A percentile compares a stretch with the other conserved stretches of the same genome.
phyloP scores from a whole-genome alignment of 2,329 filamentous ascomycete genomes.

The Penicillium frequentans region DNA sequence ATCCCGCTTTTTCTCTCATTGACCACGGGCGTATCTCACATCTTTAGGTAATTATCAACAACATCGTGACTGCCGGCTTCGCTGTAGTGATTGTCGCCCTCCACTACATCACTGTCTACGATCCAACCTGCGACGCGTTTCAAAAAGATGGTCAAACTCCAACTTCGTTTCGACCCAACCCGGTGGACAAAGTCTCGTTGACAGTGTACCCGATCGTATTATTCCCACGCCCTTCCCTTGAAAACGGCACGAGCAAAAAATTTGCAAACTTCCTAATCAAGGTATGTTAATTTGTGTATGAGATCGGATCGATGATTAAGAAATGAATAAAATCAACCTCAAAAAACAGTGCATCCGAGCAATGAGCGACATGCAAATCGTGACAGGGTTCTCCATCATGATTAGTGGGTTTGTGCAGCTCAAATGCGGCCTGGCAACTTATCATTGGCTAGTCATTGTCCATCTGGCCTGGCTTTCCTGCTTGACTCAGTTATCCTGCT shows the following conservation, averaged over 20 bases:
- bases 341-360: background rate
- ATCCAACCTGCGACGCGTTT: conserved; percentile 3
- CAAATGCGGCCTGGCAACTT: conserved; percentile 3
- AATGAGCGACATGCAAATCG: conserved; percentile 5
- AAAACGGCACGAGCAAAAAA: background rate
- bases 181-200: background rate
- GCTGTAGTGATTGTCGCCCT: background rate
- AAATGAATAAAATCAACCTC: background rate
- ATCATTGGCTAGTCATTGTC: conserved; percentile 8
- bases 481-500: conserved; percentile 9
- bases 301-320: too few relatives aligned
- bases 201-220: background rate
- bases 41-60: conserved; percentile 5
- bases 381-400: conserved; percentile 8
- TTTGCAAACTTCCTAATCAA: background rate
- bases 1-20: too few relatives aligned
- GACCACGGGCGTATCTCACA: too few relatives aligned
- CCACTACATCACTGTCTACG: conserved; percentile 3
- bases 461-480: conserved; percentile 8
- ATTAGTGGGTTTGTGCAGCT: conserved; percentile 7
- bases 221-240: too few relatives aligned
- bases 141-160: background rate
- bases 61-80: conserved; percentile 6
- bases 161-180: background rate
- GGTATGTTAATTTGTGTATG: background rate